Evolutionary conservation across 1,139 yeast genomes (phyloP).

Genomic region (Candida frijolesensis): DNA sequence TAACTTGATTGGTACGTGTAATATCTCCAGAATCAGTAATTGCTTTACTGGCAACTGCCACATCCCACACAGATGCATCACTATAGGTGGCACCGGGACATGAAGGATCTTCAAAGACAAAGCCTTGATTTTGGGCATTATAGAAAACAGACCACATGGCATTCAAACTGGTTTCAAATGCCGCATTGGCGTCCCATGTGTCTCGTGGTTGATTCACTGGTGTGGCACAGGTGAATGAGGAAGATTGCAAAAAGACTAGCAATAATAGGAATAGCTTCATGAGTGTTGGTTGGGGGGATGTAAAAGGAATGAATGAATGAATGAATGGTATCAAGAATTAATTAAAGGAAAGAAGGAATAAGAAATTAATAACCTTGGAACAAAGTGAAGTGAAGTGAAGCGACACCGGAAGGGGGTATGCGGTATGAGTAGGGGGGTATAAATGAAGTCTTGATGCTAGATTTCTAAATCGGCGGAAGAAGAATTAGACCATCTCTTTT

Average conservation of each 20-base stretch:
- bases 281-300: too few relatives aligned
- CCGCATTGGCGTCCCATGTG: slow-evolving; percentile 6
- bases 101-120: slow-evolving; percentile 18
- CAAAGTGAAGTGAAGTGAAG: background rate
- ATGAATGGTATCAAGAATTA: background rate
- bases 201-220: background rate
- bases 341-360: background rate
- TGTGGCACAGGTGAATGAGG: background rate
- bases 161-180: slow-evolving; percentile 8
- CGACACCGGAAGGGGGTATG: background rate
- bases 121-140: slow-evolving; percentile 15
- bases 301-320: too few relatives aligned
- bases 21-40: slow-evolving; percentile 16
- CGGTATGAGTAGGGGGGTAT: too few relatives aligned
- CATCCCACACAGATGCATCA: slow-evolving; percentile 26
- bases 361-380: background rate
- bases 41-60: slow-evolving; percentile 27
- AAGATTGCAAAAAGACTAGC: background rate
- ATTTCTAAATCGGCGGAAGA: background rate
- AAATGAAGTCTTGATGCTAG: background rate
- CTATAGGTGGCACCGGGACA: slow-evolving; percentile 12
- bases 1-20: slow-evolving; percentile 8
- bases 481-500: background rate
- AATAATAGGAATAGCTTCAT: background rate
- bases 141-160: slow-evolving; percentile 19